A percentile compares a stretch with the other conserved stretches of the same genome.
These are phyloP conservation scores for Sclerotinia sclerotiorum DNA, from an alignment of 2,329 filamentous ascomycete genomes.

Conservation along the genomic window DNA sequence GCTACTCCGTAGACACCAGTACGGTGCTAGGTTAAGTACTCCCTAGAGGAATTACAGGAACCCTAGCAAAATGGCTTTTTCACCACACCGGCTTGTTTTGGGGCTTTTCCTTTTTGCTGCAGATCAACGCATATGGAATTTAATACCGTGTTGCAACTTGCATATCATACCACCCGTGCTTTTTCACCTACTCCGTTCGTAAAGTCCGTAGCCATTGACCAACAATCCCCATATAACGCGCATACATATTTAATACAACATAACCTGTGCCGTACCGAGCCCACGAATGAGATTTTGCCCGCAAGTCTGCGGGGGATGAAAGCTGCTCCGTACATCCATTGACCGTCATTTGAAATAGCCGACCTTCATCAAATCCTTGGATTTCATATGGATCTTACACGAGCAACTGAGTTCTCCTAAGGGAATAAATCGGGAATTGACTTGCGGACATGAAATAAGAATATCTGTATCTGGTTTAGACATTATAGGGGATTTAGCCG, in stretches of 20 bases:
- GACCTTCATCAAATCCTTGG: neutral
- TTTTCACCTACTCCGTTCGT: neutral
- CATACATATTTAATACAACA: neutral
- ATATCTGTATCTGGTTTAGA: neutral
- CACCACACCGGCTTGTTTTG: neutral
- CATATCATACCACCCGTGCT: neutral
- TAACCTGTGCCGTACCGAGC: neutral
- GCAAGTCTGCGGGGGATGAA: neutral
- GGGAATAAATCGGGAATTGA: neutral
- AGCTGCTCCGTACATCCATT: neutral
- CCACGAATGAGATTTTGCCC: neutral
- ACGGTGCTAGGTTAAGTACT: too few relatives aligned
- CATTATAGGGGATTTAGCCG: slow-evolving; percentile 7
- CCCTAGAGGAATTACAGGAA: too few relatives aligned
- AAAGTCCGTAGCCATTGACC: neutral
- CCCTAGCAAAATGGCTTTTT: neutral
- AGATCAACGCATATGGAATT: neutral
- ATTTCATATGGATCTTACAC: neutral
- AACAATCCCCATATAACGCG: neutral
- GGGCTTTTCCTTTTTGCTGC: neutral
- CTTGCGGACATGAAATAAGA: neutral
- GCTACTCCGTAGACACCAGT: neutral
- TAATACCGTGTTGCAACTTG: neutral
- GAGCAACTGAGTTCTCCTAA: neutral
- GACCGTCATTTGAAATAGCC: neutral